phyloP scores from a whole-genome alignment of 371 early-diverging fungal species.

The Batrachochytrium dendrobatidis region DNA sequence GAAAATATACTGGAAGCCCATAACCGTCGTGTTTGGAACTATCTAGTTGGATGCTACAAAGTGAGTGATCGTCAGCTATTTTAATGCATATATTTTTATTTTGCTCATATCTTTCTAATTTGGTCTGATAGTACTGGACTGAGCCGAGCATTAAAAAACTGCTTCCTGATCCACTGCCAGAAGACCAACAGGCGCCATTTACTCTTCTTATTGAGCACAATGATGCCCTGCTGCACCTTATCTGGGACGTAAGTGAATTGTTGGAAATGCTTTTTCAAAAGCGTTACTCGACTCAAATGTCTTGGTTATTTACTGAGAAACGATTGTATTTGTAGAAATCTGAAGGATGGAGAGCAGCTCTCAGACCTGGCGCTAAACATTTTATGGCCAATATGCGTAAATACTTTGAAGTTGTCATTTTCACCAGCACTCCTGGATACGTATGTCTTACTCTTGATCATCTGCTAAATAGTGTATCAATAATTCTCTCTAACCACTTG shows the following conservation, averaged over 20 bases:
- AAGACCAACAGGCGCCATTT: slow-evolving; percentile 70
- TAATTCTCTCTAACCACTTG: not conserved
- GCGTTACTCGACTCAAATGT: not conserved
- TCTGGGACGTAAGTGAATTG: slow-evolving; percentile 72
- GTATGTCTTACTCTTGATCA: slow-evolving; percentile 19
- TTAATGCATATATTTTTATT: not conserved
- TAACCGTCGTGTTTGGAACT: slow-evolving; percentile 23
- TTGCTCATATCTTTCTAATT: not conserved
- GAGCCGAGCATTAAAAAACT: slow-evolving; percentile 46
- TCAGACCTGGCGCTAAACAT: slow-evolving; percentile 91
- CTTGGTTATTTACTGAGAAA: not conserved
- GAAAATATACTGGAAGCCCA: slow-evolving; percentile 21
- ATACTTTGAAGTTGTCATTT: slow-evolving; percentile 92
- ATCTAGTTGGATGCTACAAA: slow-evolving; percentile 11
- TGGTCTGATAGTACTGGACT: not conserved
- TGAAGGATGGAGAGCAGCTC: slow-evolving; percentile 90
- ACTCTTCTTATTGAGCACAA: slow-evolving; percentile 91
- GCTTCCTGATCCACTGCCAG: slow-evolving; percentile 80
- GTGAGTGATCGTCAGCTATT: not conserved
- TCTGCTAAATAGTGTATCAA: not conserved
- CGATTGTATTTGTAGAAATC: slow-evolving; percentile 45
- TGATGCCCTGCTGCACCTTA: slow-evolving; percentile 82
- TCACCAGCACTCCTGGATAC: slow-evolving; percentile 72
- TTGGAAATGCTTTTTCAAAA: not conserved
- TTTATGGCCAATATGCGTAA: slow-evolving; percentile 83